A percentile compares a stretch with the other conserved stretches of the same genome.
Evolutionary conservation across 257 asterid genomes (phyloP).

Genomic region (Paulownia fortunei): DNA sequence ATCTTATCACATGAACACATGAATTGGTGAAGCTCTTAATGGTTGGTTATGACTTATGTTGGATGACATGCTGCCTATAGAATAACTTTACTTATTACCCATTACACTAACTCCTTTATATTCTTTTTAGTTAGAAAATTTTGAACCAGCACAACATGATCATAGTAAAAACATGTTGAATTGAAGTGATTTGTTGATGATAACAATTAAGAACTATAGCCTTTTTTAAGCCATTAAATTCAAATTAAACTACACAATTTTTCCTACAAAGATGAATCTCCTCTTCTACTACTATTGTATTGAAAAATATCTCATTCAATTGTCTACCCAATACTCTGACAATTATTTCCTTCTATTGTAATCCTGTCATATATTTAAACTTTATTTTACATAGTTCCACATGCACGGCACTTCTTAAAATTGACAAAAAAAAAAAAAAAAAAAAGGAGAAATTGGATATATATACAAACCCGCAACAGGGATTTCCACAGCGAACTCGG

Average conservation of each 20-base stretch:
- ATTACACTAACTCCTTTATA: no score
- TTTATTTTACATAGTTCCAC: background rate
- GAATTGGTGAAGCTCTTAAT: background rate
- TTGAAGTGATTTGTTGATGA: background rate
- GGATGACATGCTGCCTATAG: no score
- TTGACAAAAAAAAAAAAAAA: background rate
- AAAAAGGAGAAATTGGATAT: no score
- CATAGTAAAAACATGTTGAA: background rate
- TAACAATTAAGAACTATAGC: background rate
- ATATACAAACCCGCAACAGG: constrained; percentile 55
- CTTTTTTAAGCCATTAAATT: background rate
- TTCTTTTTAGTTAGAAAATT: no score
- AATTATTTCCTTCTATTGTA: no score
- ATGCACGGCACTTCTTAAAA: background rate
- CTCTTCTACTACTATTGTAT: no score
- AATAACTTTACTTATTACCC: background rate
- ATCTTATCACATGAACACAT: no score
- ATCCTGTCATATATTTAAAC: no score
- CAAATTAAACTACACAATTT: background rate
- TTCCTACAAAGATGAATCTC: no score
- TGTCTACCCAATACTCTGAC: no score
- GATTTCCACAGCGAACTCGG: constrained; percentile 69
- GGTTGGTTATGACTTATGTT: no score
- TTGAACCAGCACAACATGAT: background rate
- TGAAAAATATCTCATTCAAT: no score